Conservation (phyloP, 2,329 filamentous ascomycete genomes). For the Furcasterigmium furcatum region DNA sequence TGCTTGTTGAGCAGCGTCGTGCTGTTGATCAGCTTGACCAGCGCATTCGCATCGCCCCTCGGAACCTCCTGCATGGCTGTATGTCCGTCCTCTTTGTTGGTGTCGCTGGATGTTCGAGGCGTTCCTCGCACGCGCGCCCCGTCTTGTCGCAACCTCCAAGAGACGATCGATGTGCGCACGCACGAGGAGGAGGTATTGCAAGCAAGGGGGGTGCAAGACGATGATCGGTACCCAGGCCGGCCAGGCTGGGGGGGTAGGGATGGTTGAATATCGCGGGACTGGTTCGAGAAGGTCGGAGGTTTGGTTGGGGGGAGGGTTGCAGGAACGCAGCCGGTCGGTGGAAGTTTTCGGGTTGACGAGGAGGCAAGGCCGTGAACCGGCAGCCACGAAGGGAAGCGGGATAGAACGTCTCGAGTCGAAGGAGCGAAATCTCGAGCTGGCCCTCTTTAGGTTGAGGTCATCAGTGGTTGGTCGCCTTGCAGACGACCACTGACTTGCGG, state of each 20-base stretch:
- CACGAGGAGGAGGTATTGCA: no score
- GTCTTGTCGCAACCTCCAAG: no score
- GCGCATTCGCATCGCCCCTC: conserved; percentile 37
- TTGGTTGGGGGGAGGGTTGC: conserved; percentile 2
- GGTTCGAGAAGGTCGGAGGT: no score
- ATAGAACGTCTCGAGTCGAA: neutral
- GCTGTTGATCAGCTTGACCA: conserved; percentile 41
- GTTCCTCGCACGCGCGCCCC: neutral
- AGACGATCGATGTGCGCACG: no score
- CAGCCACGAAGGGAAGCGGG: neutral
- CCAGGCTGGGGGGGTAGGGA: no score
- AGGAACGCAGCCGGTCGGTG: conserved; percentile 6
- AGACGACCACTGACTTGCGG: neutral
- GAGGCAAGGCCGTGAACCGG: neutral
- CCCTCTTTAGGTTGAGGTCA: neutral
- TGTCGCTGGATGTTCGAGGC: no score
- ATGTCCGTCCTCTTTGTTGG: neutral
- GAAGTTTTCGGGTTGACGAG: no score
- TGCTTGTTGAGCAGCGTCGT: conserved; percentile 54
- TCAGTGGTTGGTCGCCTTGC: conserved; percentile 2
- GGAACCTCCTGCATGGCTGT: conserved; percentile 22
- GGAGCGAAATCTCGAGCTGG: neutral
- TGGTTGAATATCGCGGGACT: no score
- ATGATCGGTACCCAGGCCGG: no score
- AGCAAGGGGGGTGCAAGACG: no score